Percentiles rank a stretch among this genome's conserved stretches.
These are phyloP conservation scores for Musa troglodytarum DNA, from an alignment of 176 grass and related monocot species.

Conservation along the genomic window DNA sequence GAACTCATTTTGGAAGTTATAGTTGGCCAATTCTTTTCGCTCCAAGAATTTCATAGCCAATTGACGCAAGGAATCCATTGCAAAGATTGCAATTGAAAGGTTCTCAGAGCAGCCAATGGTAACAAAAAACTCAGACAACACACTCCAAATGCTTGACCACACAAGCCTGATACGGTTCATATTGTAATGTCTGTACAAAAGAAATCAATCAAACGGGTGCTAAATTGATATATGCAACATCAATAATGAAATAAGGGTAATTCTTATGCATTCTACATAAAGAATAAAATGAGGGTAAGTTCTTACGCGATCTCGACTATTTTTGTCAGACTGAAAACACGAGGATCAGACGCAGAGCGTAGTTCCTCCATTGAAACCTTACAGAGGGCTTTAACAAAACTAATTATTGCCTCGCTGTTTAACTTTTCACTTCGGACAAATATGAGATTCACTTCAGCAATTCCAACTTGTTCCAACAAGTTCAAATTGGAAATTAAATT, in stretches of 20 bases:
- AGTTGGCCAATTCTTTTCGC: slow-evolving; percentile 86
- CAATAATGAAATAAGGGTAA: too few species aligned
- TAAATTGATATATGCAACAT: too few species aligned
- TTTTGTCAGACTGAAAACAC: slow-evolving; percentile 94
- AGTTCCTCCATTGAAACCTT: slow-evolving; percentile 99
- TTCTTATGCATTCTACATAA: too few species aligned
- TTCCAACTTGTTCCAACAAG: slow-evolving; percentile 92
- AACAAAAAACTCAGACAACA: slow-evolving; percentile 95
- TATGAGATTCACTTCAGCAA: slow-evolving; percentile 90
- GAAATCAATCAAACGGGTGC: slow-evolving; percentile 13
- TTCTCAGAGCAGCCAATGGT: slow-evolving; percentile 98
- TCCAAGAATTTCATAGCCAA: slow-evolving; percentile 99
- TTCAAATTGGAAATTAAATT: slow-evolving; percentile 59
- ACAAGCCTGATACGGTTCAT: slow-evolving; percentile 99
- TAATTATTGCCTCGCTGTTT: slow-evolving; percentile 93
- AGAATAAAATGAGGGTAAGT: background rate
- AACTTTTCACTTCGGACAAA: slow-evolving; percentile 85
- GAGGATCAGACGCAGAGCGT: slow-evolving; percentile 88
- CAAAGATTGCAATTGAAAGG: slow-evolving; percentile 96
- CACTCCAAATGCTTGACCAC: slow-evolving; percentile 99
- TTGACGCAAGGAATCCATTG: slow-evolving; percentile 97
- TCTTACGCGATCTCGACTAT: slow-evolving; percentile 98
- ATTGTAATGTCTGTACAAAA: slow-evolving; percentile 75
- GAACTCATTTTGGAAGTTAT: slow-evolving; percentile 99
- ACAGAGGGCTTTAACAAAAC: slow-evolving; percentile 98